These are phyloP conservation scores for Naematelia aurantialba DNA, from an alignment of 768 basidiomycete species.

Conservation along the genomic window DNA sequence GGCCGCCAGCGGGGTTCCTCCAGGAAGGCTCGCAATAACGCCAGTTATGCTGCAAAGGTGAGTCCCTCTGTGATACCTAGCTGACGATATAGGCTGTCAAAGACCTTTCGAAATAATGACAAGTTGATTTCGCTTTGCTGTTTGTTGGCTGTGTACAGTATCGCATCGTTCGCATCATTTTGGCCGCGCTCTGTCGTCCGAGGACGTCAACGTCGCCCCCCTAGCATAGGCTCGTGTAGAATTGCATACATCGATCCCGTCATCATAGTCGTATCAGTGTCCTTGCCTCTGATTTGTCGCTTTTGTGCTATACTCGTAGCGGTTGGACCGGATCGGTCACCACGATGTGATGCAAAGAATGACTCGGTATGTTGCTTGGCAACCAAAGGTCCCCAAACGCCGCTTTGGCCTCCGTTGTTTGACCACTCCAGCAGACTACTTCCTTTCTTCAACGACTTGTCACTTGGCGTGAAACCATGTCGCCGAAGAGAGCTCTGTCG, in stretches of 20 bases:
- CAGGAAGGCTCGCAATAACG: constrained; percentile 30
- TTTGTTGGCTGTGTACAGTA: neutral
- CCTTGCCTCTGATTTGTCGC: neutral
- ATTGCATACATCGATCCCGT: constrained; percentile 1
- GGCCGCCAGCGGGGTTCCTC: constrained; percentile 25
- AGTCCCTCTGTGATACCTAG: constrained; percentile 3
- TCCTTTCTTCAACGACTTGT: too few species aligned
- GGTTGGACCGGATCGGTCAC: neutral
- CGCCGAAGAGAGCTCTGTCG: neutral
- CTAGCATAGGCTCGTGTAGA: constrained; percentile 5
- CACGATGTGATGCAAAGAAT: neutral
- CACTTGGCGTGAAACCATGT: neutral
- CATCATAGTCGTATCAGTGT: neutral
- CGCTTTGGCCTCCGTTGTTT: too few species aligned
- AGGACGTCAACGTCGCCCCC: constrained; percentile 26
- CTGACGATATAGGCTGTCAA: constrained; percentile 33
- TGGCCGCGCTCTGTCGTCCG: constrained; percentile 45
- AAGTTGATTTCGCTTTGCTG: neutral
- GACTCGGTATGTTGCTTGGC: neutral
- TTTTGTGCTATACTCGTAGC: neutral
- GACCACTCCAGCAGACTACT: too few species aligned
- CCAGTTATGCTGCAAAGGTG: constrained; percentile 39
- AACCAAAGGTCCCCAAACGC: neutral
- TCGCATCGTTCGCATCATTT: neutral
- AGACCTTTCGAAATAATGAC: constrained; percentile 16